Conservation (phyloP, 2,329 filamentous ascomycete genomes). For the Mycogone perniciosa region DNA sequence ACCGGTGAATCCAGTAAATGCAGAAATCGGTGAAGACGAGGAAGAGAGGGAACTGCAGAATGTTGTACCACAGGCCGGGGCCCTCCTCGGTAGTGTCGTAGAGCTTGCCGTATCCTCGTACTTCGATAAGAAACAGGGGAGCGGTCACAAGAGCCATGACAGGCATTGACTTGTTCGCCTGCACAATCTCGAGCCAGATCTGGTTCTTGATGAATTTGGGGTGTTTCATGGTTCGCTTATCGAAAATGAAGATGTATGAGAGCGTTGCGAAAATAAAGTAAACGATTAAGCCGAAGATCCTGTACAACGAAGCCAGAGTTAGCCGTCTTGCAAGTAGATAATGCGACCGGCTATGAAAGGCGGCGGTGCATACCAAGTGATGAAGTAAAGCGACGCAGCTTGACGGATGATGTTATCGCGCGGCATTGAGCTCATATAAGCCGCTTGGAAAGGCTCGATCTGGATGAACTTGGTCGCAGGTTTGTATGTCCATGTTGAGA, state of each 20-base stretch:
- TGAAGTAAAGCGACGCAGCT: conserved; percentile 66
- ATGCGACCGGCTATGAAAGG: background rate
- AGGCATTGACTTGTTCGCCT: conserved; percentile 71
- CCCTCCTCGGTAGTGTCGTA: conserved; percentile 75
- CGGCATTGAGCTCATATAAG: conserved; percentile 70
- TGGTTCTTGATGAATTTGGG: conserved; percentile 96
- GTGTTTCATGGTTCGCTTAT: conserved; percentile 81
- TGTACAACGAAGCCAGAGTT: conserved; percentile 30
- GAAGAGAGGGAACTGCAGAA: conserved; percentile 81
- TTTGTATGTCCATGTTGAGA: conserved; percentile 61
- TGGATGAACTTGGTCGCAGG: conserved; percentile 66
- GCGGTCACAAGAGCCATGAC: conserved; percentile 76
- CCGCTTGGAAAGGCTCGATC: conserved; percentile 64
- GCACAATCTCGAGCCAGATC: conserved; percentile 75
- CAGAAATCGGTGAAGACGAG: conserved; percentile 80
- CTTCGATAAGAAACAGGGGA: conserved; percentile 75
- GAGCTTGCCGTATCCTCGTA: conserved; percentile 77
- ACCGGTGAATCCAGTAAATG: conserved; percentile 90
- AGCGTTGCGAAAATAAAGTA: conserved; percentile 81
- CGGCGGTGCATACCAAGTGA: conserved; percentile 68
- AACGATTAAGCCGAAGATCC: conserved; percentile 75
- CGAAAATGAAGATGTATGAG: conserved; percentile 85
- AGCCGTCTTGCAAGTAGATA: background rate
- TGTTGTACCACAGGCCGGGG: conserved; percentile 71
- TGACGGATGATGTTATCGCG: conserved; percentile 76